These are phyloP conservation scores for Neurospora pannonica DNA, from an alignment of 495 filamentous ascomycete species.

Conservation along the genomic window DNA sequence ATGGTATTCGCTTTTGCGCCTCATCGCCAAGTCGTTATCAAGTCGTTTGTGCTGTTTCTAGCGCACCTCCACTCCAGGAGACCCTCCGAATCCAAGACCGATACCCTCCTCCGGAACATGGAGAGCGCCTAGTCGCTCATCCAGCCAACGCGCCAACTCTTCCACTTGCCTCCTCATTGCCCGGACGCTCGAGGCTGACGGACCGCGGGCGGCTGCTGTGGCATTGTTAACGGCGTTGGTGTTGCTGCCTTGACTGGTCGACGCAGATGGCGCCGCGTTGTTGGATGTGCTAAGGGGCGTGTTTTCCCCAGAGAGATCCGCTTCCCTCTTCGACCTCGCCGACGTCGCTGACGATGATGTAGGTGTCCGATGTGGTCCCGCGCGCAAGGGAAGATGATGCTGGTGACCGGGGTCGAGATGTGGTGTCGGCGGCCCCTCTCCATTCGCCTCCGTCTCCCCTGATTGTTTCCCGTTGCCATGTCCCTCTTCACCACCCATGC, in stretches of 20 bases:
- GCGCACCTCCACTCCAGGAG: neutral
- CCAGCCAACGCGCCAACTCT: slow-evolving; percentile 37
- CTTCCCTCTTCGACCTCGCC: neutral
- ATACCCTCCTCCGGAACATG: slow-evolving; percentile 35
- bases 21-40: neutral
- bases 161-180: slow-evolving; percentile 37
- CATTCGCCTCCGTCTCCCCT: neutral
- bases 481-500: slow-evolving; percentile 31
- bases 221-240: neutral
- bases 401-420: neutral
- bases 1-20: neutral
- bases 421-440: neutral
- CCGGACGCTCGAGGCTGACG: slow-evolving; percentile 21
- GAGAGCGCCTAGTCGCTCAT: slow-evolving; percentile 31
- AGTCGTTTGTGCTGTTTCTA: neutral
- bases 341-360: slow-evolving; percentile 17
- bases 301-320: neutral
- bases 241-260: slow-evolving; percentile 14
- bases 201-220: slow-evolving; percentile 13
- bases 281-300: neutral
- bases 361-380: slow-evolving; percentile 27
- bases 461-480: neutral
- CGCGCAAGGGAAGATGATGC: slow-evolving; percentile 8
- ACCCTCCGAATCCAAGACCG: slow-evolving; percentile 11
- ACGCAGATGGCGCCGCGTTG: slow-evolving; percentile 12